Base-by-base conservation (phyloP, 2,329 filamentous ascomycete genomes). In the Achaetomium macrosporum region DNA sequence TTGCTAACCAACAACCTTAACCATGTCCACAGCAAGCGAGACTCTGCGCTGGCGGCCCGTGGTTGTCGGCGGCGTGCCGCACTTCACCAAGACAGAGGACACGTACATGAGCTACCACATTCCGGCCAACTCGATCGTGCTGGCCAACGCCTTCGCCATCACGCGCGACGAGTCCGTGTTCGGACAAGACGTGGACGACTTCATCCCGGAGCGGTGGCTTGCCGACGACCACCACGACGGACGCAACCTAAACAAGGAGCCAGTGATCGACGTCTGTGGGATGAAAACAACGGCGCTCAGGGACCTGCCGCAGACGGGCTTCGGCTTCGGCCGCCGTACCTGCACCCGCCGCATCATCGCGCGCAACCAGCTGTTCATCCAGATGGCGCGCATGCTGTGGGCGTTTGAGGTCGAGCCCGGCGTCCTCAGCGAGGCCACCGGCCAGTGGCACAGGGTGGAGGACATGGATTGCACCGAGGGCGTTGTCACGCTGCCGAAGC, bases 291-390 rank as follows among this genome's bases (percentile, higher is more conserved):
- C 35, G 17, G 48, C 54, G 3, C 49, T 65, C 16, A 64, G 64
- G 36, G 59, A 66, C 19, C 58, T 70, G 49, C 67, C 68, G 0
- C 59, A 65, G 2, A 58, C 64, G 0, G 70, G 71, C 7, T 78
- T 80, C 49, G 77, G 76, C 0, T 79, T 73, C 50, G 77, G 77
- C 0, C 65, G 75, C 2, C 63, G 77, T 1, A 65, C 74, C 1
- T 73, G 70, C 20, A 68, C 65, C 2, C 68, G 67, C 0, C 72
- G 74, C 11, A 70, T 76, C 55, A 69, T 81, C 15, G 75, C 76
- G 1, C 72, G 77, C 36, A 71, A 75, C 19, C 70, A 68, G 13
- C 62, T 78, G 5, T 75, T 70, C 52, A 62, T 74, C 5, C 61
- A 61, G 20, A 64, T 75, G 30, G 66, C 74, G 0, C 67, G 70